Conservation (phyloP, 495 filamentous ascomycete species). For the Penicillium dipodomyicola region DNA sequence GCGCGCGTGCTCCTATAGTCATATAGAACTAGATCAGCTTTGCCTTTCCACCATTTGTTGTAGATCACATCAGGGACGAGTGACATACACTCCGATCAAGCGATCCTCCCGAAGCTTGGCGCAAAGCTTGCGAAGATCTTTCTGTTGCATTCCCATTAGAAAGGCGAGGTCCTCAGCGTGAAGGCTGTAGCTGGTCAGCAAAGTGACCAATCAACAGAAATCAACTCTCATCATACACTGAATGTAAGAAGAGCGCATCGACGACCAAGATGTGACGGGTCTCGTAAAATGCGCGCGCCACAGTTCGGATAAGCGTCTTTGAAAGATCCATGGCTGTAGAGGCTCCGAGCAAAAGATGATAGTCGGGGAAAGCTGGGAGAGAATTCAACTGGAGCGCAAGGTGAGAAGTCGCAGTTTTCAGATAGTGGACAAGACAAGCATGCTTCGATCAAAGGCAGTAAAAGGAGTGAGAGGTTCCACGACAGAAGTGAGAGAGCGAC, state of each 20-base stretch:
- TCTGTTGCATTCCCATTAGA: slow-evolving; percentile 80
- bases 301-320: slow-evolving; percentile 80
- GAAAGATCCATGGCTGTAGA: slow-evolving; percentile 70
- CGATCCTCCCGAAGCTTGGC: slow-evolving; percentile 80
- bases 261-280: slow-evolving; percentile 84
- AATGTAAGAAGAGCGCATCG: slow-evolving; percentile 90
- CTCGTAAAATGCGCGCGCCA: slow-evolving; percentile 89
- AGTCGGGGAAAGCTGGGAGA: not conserved
- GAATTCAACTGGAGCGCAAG: slow-evolving; percentile 11
- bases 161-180: slow-evolving; percentile 84
- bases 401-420: slow-evolving; percentile 19
- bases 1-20: slow-evolving; percentile 75
- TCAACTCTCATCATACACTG: slow-evolving; percentile 56
- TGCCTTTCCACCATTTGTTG: not conserved
- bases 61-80: not conserved
- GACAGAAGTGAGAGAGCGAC: not conserved
- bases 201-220: slow-evolving; percentile 5
- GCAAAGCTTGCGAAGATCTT: slow-evolving; percentile 85
- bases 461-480: slow-evolving; percentile 7
- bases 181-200: slow-evolving; percentile 49
- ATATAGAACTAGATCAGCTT: slow-evolving; percentile 13
- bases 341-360: not conserved
- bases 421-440: slow-evolving; percentile 9
- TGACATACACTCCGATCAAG: slow-evolving; percentile 69
- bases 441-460: slow-evolving; percentile 5